Evolutionary conservation across 805 yeast species (phyloP), one percentile per base, ranked within the genome.

Genomic region (Saccharomyces jurei): DNA sequence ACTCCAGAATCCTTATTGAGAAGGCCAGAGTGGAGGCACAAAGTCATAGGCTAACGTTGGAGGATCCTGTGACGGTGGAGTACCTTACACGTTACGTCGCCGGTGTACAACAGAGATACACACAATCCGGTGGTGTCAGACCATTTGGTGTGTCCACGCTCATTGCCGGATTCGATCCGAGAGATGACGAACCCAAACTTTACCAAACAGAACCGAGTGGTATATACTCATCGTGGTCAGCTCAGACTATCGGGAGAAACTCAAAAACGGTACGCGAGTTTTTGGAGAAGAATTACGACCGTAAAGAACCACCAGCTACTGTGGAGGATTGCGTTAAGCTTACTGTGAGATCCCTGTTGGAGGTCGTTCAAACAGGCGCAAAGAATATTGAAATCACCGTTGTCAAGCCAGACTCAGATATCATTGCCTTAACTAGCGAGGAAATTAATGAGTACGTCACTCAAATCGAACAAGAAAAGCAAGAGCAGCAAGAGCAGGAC

Each of bases 181-280:
- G 63, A 44, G 96, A 89, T 72, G 73, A 72, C 25, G 80, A 78
- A 32, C 97, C 98, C 48, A 84, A 81, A 69, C 79, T 94, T 60
- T 94, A 85, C 74, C 95, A 88, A 71, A 94, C 99, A 11, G 99
- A 94, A 71, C 99, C 99, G 47, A 87, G 96, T 49, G 99, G 99
- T 27, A 92, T 94, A 60, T 92, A 86, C 70, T 88, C 95, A 50
- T 96, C 97, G 2, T 94, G 99, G 99, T 89, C 91, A 71, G 97
- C 98, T 32, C 92, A 89, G 68, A 90, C 98, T 21, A 94, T 94
- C 66, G 99, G 99, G 55, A 83, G 97, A 67, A 87, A 94, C 58
- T 81, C 94, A 58, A 92, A 94, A 71, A 92, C 98, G 2, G 97
- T 94, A 36, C 84, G 96, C 63, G 99, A 94, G 71, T 88, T 91